Percentiles rank a stretch among this genome's conserved stretches.
phyloP scores from a whole-genome alignment of 1,139 yeast species.

The Blastobotrys raffinosifermentans region DNA sequence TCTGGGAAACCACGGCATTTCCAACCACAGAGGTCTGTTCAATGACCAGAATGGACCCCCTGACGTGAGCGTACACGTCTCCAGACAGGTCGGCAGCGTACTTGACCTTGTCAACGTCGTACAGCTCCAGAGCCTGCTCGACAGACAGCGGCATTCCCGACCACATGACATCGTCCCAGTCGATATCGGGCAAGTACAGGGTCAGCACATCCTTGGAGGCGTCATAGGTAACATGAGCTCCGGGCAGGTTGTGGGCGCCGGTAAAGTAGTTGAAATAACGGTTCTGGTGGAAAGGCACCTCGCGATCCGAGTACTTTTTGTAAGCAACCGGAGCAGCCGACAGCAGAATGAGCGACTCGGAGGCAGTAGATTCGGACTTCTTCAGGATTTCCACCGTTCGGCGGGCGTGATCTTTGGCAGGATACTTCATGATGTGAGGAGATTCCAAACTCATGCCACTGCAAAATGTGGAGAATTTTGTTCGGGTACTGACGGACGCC shows the following conservation, averaged over 20 bases:
- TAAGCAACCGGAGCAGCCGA: conserved; percentile 60
- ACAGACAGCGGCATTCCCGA: conserved; percentile 74
- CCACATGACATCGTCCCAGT: conserved; percentile 93
- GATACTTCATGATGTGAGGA: too few species aligned
- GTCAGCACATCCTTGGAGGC: conserved; percentile 50
- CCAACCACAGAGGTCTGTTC: conserved; percentile 31
- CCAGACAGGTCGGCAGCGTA: conserved; percentile 46
- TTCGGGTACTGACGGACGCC: too few species aligned
- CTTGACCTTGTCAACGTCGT: conserved; percentile 76
- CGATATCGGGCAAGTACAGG: conserved; percentile 75
- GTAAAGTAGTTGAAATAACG: conserved; percentile 82
- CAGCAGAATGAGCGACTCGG: conserved; percentile 41
- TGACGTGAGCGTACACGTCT: conserved; percentile 28
- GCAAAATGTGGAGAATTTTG: too few species aligned
- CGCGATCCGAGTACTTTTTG: conserved; percentile 76
- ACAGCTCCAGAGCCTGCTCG: conserved; percentile 59
- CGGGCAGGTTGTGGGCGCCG: conserved; percentile 74
- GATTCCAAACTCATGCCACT: too few species aligned
- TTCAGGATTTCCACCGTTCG: conserved; percentile 38
- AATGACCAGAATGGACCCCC: conserved; percentile 36
- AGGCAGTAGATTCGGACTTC: conserved; percentile 22
- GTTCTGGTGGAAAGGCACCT: conserved; percentile 77
- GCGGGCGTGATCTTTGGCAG: conserved; percentile 51
- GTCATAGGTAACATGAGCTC: conserved; percentile 61
- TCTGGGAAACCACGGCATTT: conserved; percentile 17